Evolutionary conservation across 176 grass and related monocot species (phyloP).

Genomic region (Oryza meyeriana): DNA sequence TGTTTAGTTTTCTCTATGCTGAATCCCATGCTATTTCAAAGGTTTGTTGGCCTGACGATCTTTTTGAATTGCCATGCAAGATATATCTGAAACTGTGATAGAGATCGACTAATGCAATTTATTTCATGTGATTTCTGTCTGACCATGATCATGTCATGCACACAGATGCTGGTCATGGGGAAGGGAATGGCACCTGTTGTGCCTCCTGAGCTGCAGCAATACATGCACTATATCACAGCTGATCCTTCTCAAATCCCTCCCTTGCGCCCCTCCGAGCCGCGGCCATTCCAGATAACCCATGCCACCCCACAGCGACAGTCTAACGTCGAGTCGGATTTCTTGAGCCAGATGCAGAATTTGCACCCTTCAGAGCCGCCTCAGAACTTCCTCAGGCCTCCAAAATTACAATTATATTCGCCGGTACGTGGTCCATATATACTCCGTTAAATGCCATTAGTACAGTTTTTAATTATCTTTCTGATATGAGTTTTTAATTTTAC

Average conservation of each 20-base stretch:
- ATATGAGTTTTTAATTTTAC: neutral
- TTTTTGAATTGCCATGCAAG: neutral
- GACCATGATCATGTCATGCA: neutral
- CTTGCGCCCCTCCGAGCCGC: conserved; percentile 33
- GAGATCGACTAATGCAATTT: neutral
- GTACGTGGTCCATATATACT: neutral
- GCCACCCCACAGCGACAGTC: conserved; percentile 26
- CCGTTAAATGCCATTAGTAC: neutral
- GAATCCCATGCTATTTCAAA: neutral
- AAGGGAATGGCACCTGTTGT: conserved; percentile 71
- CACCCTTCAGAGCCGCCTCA: conserved; percentile 41
- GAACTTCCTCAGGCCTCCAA: conserved; percentile 55
- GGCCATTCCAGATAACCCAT: conserved; percentile 49
- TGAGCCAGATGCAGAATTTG: conserved; percentile 58
- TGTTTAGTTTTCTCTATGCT: neutral
- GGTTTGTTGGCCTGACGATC: neutral
- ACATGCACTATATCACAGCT: conserved; percentile 53
- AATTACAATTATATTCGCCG: conserved; percentile 39
- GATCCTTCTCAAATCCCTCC: conserved; percentile 33
- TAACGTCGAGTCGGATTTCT: conserved; percentile 49
- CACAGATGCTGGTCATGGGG: conserved; percentile 71
- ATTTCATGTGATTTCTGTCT: neutral
- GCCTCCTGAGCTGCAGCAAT: conserved; percentile 65
- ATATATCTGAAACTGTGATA: neutral
- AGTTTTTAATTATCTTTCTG: neutral